Evolutionary conservation across 2,329 filamentous ascomycete genomes (phyloP), one percentile per base, ranked within the genome.

Genomic region (Trichoderma oligosporum): DNA sequence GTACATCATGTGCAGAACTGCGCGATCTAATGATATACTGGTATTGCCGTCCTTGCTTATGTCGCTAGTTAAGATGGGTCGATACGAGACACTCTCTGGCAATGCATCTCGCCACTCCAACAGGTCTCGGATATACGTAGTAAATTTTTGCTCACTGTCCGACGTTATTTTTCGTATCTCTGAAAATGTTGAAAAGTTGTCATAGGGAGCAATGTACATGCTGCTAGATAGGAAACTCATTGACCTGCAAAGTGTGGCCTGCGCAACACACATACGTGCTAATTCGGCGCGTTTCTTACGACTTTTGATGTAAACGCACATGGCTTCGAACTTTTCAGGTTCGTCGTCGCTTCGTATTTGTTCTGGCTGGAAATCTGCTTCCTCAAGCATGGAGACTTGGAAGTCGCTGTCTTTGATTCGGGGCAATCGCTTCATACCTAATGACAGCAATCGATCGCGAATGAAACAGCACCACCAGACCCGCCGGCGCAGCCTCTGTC

Each of bases 381-480:
- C 52, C 4, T 55, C 41, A n/a, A 55, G 52, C 52, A 55, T 55
- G 12, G 52, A 18, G 3, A 55, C 41, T 7, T 55, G 52, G 22
- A 55, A 55, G 11, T 55, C 52, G 41, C 52, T 41, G 24, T 55
- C 52, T 22, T 46, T 46, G 41, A 55, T 55, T 3, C 52, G 52
- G 1, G 52, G 52, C 5, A 38, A 41, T 1, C 52, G 52, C 52
- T 38, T 55, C 52, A 55, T 55, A 31, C 52, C 52, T 7, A 55
- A 41, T 1, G 52, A 55, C 14, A 55, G 24, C 31, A 55, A 41
- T 4, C 52, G 52, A n/a, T 55, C 52, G 41, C 52, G 52, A n/a
- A 46, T 55, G 52, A 55, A 55, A 31, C 52, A 55, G 31, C 52
- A 55, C 52, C 52, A 55, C 52, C 52, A 55, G 22, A 55, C 52